Evolutionary conservation across 2,329 filamentous ascomycete genomes (phyloP).

Genomic region (Apiospora malaysiana): DNA sequence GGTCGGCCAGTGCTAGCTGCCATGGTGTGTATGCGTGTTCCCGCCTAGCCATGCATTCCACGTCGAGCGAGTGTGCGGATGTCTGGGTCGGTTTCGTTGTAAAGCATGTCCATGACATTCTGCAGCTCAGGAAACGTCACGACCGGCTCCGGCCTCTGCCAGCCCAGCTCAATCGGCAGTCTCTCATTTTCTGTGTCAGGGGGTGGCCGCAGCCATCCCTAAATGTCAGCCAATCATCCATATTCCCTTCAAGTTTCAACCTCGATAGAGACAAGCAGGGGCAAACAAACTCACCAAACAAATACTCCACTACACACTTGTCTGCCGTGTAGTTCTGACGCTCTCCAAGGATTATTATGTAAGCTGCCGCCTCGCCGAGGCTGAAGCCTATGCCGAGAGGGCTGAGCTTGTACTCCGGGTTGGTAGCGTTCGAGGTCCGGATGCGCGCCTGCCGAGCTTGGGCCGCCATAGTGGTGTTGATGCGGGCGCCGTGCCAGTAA

Average conservation of each 20-base stretch:
- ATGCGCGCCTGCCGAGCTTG: constrained; percentile 53
- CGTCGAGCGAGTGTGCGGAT: not conserved
- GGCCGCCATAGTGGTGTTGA: constrained; percentile 50
- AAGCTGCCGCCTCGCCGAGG: constrained; percentile 54
- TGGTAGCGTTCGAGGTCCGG: constrained; percentile 49
- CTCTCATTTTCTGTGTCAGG: constrained; percentile 46
- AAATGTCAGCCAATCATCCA: too few species aligned
- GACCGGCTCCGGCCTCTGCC: constrained; percentile 35
- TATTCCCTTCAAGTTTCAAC: not conserved
- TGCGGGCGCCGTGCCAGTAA: constrained; percentile 51
- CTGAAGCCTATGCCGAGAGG: constrained; percentile 48
- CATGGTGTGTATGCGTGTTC: not conserved
- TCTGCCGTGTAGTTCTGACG: constrained; percentile 45
- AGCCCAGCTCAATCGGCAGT: constrained; percentile 48
- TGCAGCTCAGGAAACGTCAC: constrained; percentile 24
- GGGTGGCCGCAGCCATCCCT: not conserved
- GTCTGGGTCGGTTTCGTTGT: not conserved
- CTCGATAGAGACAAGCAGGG: not conserved
- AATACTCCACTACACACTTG: constrained; percentile 46
- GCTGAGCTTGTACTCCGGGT: constrained; percentile 55
- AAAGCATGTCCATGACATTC: not conserved
- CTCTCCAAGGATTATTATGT: constrained; percentile 54
- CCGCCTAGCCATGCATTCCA: constrained; percentile 3
- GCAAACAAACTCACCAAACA: constrained; percentile 45
- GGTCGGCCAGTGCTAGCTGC: not conserved